These are phyloP conservation scores for Clathrospora elynae DNA, from an alignment of 2,329 filamentous ascomycete genomes.

Conservation along the genomic window DNA sequence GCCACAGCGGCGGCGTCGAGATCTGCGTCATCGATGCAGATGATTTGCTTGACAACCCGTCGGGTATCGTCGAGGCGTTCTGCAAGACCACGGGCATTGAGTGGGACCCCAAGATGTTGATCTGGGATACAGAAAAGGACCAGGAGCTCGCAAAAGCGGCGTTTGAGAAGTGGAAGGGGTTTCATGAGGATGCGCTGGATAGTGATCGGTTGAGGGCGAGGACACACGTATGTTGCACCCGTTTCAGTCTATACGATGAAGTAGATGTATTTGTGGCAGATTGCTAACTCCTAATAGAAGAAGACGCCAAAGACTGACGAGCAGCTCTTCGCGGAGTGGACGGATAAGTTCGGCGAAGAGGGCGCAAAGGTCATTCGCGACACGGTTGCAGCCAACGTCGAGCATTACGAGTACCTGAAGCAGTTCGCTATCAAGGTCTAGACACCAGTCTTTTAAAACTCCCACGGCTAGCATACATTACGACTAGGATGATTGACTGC, in stretches of 20 bases:
- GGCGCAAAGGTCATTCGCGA: slow-evolving; percentile 71
- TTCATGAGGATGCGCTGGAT: slow-evolving; percentile 91
- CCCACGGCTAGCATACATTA: neutral
- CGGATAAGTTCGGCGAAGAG: slow-evolving; percentile 73
- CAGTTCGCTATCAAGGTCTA: slow-evolving; percentile 68
- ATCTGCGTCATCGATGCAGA: slow-evolving; percentile 93
- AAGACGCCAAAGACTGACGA: slow-evolving; percentile 69
- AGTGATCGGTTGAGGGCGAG: slow-evolving; percentile 77
- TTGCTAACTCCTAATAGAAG: slow-evolving; percentile 45
- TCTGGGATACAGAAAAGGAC: slow-evolving; percentile 78
- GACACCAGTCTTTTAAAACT: neutral
- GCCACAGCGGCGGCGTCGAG: slow-evolving; percentile 55
- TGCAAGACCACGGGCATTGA: slow-evolving; percentile 81
- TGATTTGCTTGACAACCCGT: slow-evolving; percentile 85
- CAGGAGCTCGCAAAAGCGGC: slow-evolving; percentile 70
- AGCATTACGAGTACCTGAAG: slow-evolving; percentile 82
- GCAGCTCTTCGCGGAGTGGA: slow-evolving; percentile 73
- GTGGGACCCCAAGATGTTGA: slow-evolving; percentile 77
- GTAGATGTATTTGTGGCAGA: neutral
- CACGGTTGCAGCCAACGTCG: slow-evolving; percentile 72
- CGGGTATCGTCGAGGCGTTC: slow-evolving; percentile 74
- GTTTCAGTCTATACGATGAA: neutral
- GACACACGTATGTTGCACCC: slow-evolving; percentile 58
- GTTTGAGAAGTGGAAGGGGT: slow-evolving; percentile 97
- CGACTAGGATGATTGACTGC: neutral